These are phyloP conservation scores for Hypericum androsaemum DNA, from an alignment of 345 rosid species.

Conservation along the genomic window DNA sequence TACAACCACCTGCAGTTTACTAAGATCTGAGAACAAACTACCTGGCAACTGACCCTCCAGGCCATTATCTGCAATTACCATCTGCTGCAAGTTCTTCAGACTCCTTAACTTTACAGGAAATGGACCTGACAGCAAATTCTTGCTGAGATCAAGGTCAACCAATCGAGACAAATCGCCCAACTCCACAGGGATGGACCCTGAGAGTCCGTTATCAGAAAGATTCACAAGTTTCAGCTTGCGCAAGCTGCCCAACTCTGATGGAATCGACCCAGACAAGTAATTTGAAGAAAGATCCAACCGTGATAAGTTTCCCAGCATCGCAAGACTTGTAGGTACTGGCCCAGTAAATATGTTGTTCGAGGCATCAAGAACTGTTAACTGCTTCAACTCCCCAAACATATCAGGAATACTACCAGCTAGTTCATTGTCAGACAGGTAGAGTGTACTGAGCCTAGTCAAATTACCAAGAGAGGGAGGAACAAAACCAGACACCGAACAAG, in stretches of 20 bases:
- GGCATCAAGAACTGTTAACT: slow-evolving; percentile 15
- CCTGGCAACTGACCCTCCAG: slow-evolving; percentile 27
- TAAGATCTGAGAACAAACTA: slow-evolving; percentile 32
- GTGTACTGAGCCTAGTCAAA: slow-evolving; percentile 11
- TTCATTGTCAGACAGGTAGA: slow-evolving; percentile 13
- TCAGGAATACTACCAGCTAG: slow-evolving; percentile 16
- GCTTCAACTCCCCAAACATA: slow-evolving; percentile 10
- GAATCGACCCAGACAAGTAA: slow-evolving; percentile 19
- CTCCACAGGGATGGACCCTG: slow-evolving; percentile 13
- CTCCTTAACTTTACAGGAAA: slow-evolving; percentile 12
- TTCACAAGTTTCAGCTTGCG: slow-evolving; percentile 10
- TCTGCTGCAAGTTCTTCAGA: slow-evolving; percentile 12
- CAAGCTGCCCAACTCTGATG: slow-evolving; percentile 9
- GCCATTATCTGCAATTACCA: slow-evolving; percentile 12
- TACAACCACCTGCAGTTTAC: slow-evolving; percentile 28
- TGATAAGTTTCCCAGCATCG: slow-evolving; percentile 13
- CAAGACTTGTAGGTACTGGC: slow-evolving; percentile 10
- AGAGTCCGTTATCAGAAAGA: slow-evolving; percentile 17
- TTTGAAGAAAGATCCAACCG: slow-evolving; percentile 21
- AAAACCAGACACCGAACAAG: slow-evolving; percentile 14
- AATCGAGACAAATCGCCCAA: slow-evolving; percentile 17
- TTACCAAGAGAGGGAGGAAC: slow-evolving; percentile 20
- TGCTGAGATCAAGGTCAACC: slow-evolving; percentile 17
- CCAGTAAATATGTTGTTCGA: slow-evolving; percentile 21
- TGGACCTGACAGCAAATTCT: slow-evolving; percentile 18